A percentile compares a stretch with the other conserved stretches of the same genome.
These are phyloP conservation scores for Dionaea muscipula DNA, from an alignment of 179 eudicot species.

Conservation along the genomic window DNA sequence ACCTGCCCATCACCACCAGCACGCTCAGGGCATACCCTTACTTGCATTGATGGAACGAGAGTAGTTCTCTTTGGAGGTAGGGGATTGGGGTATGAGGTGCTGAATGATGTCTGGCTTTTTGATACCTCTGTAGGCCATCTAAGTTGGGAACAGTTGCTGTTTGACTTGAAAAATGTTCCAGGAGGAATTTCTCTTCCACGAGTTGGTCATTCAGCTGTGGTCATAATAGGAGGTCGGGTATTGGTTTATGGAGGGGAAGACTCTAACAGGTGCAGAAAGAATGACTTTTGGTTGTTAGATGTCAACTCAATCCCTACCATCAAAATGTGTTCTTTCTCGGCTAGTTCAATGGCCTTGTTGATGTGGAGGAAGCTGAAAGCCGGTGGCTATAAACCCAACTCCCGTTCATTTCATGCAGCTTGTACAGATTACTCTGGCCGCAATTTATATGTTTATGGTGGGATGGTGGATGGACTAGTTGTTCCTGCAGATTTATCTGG, in stretches of 20 bases:
- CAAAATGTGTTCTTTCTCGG: slow-evolving; percentile 21
- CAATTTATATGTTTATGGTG: slow-evolving; percentile 62
- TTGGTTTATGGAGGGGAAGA: slow-evolving; percentile 93
- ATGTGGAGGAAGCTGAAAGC: slow-evolving; percentile 63
- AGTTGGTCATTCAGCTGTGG: slow-evolving; percentile 96
- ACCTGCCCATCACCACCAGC: slow-evolving; percentile 56
- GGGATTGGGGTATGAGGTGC: slow-evolving; percentile 68
- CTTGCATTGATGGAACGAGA: slow-evolving; percentile 36
- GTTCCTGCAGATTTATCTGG: slow-evolving; percentile 55
- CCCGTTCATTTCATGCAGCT: slow-evolving; percentile 81
- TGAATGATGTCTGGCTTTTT: slow-evolving; percentile 78
- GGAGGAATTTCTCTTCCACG: slow-evolving; percentile 59
- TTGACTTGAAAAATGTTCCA: slow-evolving; percentile 39
- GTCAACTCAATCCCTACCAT: slow-evolving; percentile 30
- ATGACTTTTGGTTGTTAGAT: slow-evolving; percentile 84
- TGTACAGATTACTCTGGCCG: slow-evolving; percentile 75
- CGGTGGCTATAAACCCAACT: slow-evolving; percentile 38
- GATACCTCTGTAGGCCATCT: slow-evolving; percentile 35
- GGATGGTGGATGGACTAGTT: slow-evolving; percentile 73
- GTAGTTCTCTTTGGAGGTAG: slow-evolving; percentile 81
- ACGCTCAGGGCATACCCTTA: slow-evolving; percentile 81
- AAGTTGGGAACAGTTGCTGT: slow-evolving; percentile 48
- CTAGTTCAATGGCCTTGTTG: slow-evolving; percentile 14
- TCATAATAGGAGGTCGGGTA: slow-evolving; percentile 53
- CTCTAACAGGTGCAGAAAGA: slow-evolving; percentile 57